Evolutionary conservation across 306 rosid species (phyloP), one percentile per base, ranked within the genome.

Genomic region (Prunus fruticosa): DNA sequence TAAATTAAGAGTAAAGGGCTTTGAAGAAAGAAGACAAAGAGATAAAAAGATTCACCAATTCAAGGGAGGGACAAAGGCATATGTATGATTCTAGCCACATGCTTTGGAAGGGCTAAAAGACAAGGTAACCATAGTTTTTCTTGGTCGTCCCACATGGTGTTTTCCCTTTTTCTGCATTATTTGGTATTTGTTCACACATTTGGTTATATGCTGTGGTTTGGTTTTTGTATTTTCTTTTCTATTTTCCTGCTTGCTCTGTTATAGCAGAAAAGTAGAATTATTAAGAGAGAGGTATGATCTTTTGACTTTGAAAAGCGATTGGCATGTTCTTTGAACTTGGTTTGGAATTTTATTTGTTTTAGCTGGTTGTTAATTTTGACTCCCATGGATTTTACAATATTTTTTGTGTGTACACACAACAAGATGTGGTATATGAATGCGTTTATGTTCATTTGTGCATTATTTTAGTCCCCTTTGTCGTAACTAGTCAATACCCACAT

Each of bases 91-190:
- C 75, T 71, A 78, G 67, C 83, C 88, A 92, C 90, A 86, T 92
- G 93, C 81, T 83, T 69, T 79, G 76, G 75, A 67, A 38, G 82
- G 80, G 84, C 89, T 80, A 80, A 79, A 87, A 74, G 93, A 82
- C 89, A 86, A 62, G 84, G 81, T 77, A 63, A 81, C 76, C 27
- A 79, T 81, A 80, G 83, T 82, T 82, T 88, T 87, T 90, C 89
- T 80, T 78, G 82, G 88, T 66, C 80, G 86, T 83, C 87, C 82
- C 69, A 34, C 72, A 65, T 79, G 87, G 79, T 38, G 49, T 72
- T 83, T 30, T 16, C 20, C 43, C 4, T 22, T 74, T 47, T 74
- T 46, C 63, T 34, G 63, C 54, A 27, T 76, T 34, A 67, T 76
- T 84, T 80, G 79, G 75, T 87, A 51, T 78, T 72, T 75, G 87